Evolutionary conservation across 2,329 filamentous ascomycete species (phyloP).

Genomic region (Teratosphaeria epicoccoides): DNA sequence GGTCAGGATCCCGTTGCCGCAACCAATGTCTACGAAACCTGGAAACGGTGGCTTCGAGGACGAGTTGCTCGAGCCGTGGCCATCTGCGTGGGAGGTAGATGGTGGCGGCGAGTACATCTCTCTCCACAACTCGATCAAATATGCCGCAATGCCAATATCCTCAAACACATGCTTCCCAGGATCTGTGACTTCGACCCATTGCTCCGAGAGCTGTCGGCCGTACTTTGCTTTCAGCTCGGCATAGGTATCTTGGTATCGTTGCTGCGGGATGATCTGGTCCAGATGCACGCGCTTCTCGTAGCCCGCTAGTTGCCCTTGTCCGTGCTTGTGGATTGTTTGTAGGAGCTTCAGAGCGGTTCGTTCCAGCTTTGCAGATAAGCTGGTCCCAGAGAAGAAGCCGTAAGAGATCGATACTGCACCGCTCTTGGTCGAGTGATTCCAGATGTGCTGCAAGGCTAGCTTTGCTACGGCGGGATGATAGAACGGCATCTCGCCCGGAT

Average conservation of each 20-base stretch:
- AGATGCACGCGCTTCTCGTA: conserved; percentile 77
- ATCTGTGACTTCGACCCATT: conserved; percentile 80
- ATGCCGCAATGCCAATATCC: conserved; percentile 81
- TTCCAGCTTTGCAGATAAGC: conserved; percentile 33
- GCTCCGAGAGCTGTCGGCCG: conserved; percentile 56
- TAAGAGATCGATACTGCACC: conserved; percentile 40
- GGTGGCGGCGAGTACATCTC: conserved; percentile 55
- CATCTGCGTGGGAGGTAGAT: conserved; percentile 3
- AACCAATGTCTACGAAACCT: conserved; percentile 92
- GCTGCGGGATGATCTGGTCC: conserved; percentile 68
- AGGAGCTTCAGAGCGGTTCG: conserved; percentile 62
- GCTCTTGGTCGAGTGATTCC: conserved; percentile 27
- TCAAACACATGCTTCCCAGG: conserved; percentile 91
- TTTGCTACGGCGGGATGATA: conserved; percentile 73
- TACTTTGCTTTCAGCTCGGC: conserved; percentile 68
- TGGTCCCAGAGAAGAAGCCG: conserved; percentile 28
- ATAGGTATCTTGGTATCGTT: conserved; percentile 72
- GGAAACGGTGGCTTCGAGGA: conserved; percentile 46
- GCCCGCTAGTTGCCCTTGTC: conserved; percentile 51
- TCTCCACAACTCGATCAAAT: conserved; percentile 82
- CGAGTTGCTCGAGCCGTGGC: not conserved
- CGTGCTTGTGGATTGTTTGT: conserved; percentile 61
- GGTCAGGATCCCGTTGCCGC: conserved; percentile 85
- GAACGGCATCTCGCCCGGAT: conserved; percentile 59
- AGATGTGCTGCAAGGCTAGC: conserved; percentile 67